Evolutionary conservation across 163 green algal genomes (phyloP), one percentile per base, ranked within the genome.

Genomic region (Smithsoniella earleae): DNA sequence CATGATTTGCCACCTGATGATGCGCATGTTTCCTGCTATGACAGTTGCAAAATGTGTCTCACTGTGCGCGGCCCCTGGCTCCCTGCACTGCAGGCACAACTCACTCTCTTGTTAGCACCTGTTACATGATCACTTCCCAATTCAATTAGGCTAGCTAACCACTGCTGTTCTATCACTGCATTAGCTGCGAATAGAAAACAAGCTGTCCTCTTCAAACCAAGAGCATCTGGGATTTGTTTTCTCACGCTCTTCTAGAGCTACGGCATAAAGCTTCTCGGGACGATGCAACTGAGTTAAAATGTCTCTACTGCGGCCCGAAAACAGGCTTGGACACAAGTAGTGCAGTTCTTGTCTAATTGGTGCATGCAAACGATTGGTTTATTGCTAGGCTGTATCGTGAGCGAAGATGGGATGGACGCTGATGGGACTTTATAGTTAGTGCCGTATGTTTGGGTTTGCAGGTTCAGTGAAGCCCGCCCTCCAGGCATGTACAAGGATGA

Each of bases 401-500:
- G n/a, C n/a, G n/a, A n/a, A n/a, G n/a, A n/a, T n/a, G n/a, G 18
- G 33, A 63, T 13, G 40, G 33, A 18, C 46, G 13, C 16, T 37
- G 37, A 46, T 46, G 81, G 91, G 88, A 93, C 18, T 96, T 87
- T 78, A 90, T 97, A 79, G 86, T 97, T 20, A 81, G 82, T 3
- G 84, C 83, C 27, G 87, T 84, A 34, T 73, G 93, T 36, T 77
- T 94, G 73, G 83, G 93, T 20, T 73, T 89, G 45, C 38, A 82
- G 3, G 44, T 98, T 98, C 81, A 82, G 83, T 0, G 62, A 79
- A 31, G 40, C 76, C 3, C 84, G 94, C 0, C 75, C 86, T 0
- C 94, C 94, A 0, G 94, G 94, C 73, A 98, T 98, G 77, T 98
- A 98, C 85, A 98, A 98, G 85, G 75, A 89, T 44, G 84, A 91